A percentile compares a stretch with the other conserved stretches of the same genome.
phyloP scores from a whole-genome alignment of 2,329 filamentous ascomycete species.

The Lasiodiplodia citricola region DNA sequence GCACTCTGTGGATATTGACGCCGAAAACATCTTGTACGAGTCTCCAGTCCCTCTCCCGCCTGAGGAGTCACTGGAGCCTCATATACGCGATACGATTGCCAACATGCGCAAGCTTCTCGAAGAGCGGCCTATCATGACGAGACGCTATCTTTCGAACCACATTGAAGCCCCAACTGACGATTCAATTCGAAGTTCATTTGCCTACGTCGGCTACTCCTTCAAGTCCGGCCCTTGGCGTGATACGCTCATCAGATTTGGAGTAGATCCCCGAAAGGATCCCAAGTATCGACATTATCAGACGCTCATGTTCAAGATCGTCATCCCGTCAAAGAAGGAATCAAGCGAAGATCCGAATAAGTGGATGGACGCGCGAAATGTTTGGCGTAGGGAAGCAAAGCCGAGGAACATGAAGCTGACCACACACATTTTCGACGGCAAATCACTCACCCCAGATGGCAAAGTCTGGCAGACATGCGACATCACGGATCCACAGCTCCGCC shows the following conservation, averaged over 20 bases:
- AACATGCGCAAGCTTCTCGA: slow-evolving; percentile 70
- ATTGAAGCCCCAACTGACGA: slow-evolving; percentile 61
- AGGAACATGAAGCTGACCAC: slow-evolving; percentile 44
- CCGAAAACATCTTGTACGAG: slow-evolving; percentile 64
- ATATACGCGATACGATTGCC: slow-evolving; percentile 68
- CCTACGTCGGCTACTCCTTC: slow-evolving; percentile 91
- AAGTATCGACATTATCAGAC: slow-evolving; percentile 86
- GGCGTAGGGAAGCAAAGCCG: slow-evolving; percentile 20
- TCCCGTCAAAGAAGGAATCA: slow-evolving; percentile 17
- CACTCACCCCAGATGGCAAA: slow-evolving; percentile 78
- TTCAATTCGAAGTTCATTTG: slow-evolving; percentile 73
- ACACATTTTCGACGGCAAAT: slow-evolving; percentile 84
- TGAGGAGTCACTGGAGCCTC: slow-evolving; percentile 57
- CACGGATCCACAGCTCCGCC: slow-evolving; percentile 73
- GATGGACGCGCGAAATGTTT: slow-evolving; percentile 30
- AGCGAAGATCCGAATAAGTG: slow-evolving; percentile 29
- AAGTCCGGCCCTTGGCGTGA: slow-evolving; percentile 91
- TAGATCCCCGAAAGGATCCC: slow-evolving; percentile 81
- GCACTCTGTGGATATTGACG: slow-evolving; percentile 66
- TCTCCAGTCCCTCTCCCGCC: slow-evolving; percentile 63
- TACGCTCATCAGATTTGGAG: slow-evolving; percentile 80
- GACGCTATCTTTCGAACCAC: slow-evolving; percentile 78
- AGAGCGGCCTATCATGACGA: slow-evolving; percentile 82
- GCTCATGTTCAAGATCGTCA: slow-evolving; percentile 75
- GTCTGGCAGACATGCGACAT: slow-evolving; percentile 96